Base-by-base conservation (phyloP, 2,329 filamentous ascomycete genomes). In the Rhinocladiella similis region DNA sequence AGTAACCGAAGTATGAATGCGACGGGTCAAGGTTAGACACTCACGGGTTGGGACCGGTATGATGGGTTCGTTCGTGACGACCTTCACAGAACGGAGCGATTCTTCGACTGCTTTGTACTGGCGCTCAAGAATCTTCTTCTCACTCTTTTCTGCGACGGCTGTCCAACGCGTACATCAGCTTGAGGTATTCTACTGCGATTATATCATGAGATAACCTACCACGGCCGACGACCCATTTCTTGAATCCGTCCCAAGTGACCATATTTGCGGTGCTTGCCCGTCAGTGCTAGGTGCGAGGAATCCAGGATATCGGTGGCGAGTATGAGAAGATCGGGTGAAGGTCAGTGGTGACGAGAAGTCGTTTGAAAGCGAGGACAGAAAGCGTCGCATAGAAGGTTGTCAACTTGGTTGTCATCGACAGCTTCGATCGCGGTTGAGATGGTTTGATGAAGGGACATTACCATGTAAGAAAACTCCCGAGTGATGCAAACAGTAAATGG, bases 321-420 rank as follows among this genome's bases (percentile, higher is more conserved):
- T 27, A 33, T 3, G 27, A 33, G 10, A 12, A 9, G 2, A 7
- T 6, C 10, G 27, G 47, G 27, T n/a, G 49, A 36, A 33, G 45
- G 43, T 29, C 20, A 16, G 10, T 46, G 43, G 12, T n/a, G 12
- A 46, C 14, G 38, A 36, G 29, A 38, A 43, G 43, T 20, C 14
- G 19, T 38, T 19, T 14, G 16, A 14, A n/a, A 38, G 25, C 33
- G 20, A 12, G 18, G 42, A 48, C 7, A 46, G 35, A n/a, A 43
- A 14, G 19, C 29, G 29, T 39, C 27, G 35, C 19, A 47, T 22
- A 19, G 10, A 35, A 38, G 51, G 38, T 41, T 36, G n/a, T 29
- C n/a, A 27, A 57, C 49, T 50, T 64, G 63, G 41, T 66, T 64
- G 59, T 66, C 62, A 57, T 63, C 59, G 45, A 66, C 63, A n/a